Conservation (phyloP, 2,329 filamentous ascomycete genomes). For the Xylaria sp. region DNA sequence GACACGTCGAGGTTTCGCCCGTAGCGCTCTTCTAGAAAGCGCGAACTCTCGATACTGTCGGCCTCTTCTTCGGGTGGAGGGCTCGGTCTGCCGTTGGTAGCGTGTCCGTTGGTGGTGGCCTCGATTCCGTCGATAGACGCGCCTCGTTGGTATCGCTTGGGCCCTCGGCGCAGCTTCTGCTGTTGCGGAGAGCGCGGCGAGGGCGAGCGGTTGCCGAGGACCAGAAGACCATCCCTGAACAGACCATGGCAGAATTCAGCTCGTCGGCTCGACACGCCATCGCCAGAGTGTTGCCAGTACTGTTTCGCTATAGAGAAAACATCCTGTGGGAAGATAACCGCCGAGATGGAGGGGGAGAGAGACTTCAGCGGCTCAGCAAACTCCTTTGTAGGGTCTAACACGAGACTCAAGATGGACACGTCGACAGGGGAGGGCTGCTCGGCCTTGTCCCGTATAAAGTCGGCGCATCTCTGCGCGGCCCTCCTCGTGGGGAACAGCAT, state of each 20-base stretch:
- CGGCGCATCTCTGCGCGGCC: conserved; percentile 76
- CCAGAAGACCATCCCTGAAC: conserved; percentile 73
- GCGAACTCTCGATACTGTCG: conserved; percentile 72
- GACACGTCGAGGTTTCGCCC: conserved; percentile 87
- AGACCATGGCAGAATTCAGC: conserved; percentile 88
- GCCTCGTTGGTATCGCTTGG: conserved; percentile 78
- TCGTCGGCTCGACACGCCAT: conserved; percentile 88
- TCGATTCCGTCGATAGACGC: conserved; percentile 53
- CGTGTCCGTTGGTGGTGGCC: conserved; percentile 38
- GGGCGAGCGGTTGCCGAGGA: conserved; percentile 45
- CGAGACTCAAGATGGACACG: conserved; percentile 69
- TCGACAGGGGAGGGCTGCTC: conserved; percentile 60
- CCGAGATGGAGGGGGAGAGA: conserved; percentile 70
- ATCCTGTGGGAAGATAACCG: conserved; percentile 75
- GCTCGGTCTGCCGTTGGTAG: conserved; percentile 33
- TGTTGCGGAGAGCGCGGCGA: conserved; percentile 45
- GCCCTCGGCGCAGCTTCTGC: conserved; percentile 70
- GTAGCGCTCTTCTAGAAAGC: conserved; percentile 93
- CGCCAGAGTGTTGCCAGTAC: conserved; percentile 97
- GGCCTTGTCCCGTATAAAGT: conserved; percentile 74
- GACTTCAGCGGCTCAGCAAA: conserved; percentile 62
- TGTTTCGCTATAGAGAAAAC: conserved; percentile 82
- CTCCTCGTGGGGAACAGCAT: conserved; percentile 83
- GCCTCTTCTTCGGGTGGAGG: conserved; percentile 45
- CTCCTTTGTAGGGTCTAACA: conserved; percentile 66